Conservation (phyloP, 1,284 basidiomycete species). For the Trametes pubescens region DNA sequence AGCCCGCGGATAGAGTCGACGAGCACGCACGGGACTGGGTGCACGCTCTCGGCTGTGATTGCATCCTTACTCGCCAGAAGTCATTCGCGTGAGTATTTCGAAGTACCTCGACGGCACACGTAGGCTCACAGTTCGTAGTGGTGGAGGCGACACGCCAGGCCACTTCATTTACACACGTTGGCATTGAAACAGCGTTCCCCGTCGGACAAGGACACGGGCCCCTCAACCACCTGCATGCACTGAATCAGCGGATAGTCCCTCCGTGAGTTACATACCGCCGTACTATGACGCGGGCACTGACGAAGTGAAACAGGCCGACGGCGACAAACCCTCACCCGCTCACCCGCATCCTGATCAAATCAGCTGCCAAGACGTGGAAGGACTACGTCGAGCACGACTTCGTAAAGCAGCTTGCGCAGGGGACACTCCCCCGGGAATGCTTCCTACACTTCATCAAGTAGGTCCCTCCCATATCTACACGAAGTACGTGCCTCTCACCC, state of each 20-base stretch:
- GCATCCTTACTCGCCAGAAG: conserved; percentile 73
- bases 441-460: conserved; percentile 92
- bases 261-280: conserved; percentile 53
- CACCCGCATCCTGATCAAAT: conserved; percentile 71
- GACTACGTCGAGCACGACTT: conserved; percentile 87
- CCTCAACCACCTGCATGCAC: conserved; percentile 84
- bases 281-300: background rate
- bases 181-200: conserved; percentile 75
- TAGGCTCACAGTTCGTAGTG: conserved; percentile 49
- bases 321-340: conserved; percentile 72
- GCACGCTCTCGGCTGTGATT: conserved; percentile 88
- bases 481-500: background rate
- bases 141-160: conserved; percentile 66
- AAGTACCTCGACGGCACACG: background rate
- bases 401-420: conserved; percentile 76
- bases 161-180: conserved; percentile 78
- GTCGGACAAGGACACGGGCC: conserved; percentile 88
- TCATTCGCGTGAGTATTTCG: conserved; percentile 49
- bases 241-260: conserved; percentile 60
- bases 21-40: conserved; percentile 94
- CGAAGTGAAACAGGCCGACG: conserved; percentile 58
- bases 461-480: conserved; percentile 27
- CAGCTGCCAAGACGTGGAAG: conserved; percentile 69
- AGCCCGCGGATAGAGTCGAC: conserved; percentile 72
- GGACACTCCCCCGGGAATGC: conserved; percentile 67